phyloP scores from a whole-genome alignment of 257 asterid genomes.

The Solanum corneliomulleri region DNA sequence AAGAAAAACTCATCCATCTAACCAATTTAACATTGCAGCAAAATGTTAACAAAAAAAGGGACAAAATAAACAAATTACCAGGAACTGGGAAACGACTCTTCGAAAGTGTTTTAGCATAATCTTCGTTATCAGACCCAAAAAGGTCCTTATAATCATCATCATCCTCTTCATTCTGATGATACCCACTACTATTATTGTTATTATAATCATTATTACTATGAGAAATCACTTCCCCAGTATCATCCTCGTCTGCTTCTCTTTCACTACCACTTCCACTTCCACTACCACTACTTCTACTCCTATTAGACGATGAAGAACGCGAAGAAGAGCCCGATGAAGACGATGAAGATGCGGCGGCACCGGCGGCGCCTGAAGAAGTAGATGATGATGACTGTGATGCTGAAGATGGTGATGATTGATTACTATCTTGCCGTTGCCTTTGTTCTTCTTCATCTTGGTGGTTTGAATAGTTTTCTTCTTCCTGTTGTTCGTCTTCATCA shows the following conservation, averaged over 20 bases:
- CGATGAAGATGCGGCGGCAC: conserved; percentile 15
- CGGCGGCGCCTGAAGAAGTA: conserved; percentile 27
- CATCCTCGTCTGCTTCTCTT: conserved; percentile 21
- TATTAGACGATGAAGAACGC: conserved; percentile 38
- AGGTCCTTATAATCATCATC: conserved; percentile 43
- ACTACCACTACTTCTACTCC: conserved; percentile 50
- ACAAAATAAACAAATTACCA: conserved; percentile 21
- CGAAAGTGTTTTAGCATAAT: conserved; percentile 55
- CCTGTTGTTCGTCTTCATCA: conserved; percentile 18
- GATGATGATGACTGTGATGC: conserved; percentile 29
- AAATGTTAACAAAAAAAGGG: background rate
- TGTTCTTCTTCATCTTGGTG: conserved; percentile 1
- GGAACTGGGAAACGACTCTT: conserved; percentile 65
- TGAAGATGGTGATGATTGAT: conserved; percentile 15
- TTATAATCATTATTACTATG: background rate
- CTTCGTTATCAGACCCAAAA: conserved; percentile 89
- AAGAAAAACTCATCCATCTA: background rate
- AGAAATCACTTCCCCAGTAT: conserved; percentile 29
- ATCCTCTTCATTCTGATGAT: background rate
- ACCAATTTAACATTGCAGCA: background rate
- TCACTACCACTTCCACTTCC: conserved; percentile 12
- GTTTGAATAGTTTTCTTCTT: background rate
- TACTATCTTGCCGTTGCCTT: conserved; percentile 9
- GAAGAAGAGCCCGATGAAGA: conserved; percentile 37
- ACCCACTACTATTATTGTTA: background rate